Base-by-base conservation (phyloP, 495 filamentous ascomycete species). In the Podospora tetraspora region DNA sequence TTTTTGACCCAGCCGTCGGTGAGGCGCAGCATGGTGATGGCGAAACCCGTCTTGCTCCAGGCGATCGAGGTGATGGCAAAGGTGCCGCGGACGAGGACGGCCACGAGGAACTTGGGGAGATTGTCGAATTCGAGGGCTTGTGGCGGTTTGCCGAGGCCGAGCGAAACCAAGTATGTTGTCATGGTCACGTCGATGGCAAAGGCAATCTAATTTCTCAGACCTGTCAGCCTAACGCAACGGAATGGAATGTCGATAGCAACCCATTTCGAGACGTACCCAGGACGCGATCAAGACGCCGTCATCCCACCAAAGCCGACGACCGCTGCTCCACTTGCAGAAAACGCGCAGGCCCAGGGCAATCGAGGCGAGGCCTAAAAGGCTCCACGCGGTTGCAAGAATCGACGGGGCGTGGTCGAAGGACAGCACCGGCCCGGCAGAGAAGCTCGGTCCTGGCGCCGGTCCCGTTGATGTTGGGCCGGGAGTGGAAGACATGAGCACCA, bases 11-110 rank as follows among this genome's bases (percentile, higher is more conserved):
- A 64, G 5, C 66, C 66, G 3, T 66, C 27, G 1, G 63, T 67
- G 10, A 74, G 59, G 1, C 71, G 61, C 3, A 74, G 61, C 19
- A 74, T 63, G 1, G 71, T 71, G 19, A 71, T 62, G 1, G 73
- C 77, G 61, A 79, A 79, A 7, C 69, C 67, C 1, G 72, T 77
- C 66, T 79, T 79, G 63, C 74, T 75, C 66, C 65, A 73, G 12
- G 71, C 69, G 6, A 71, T 71, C 1, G 72, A 70, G 21, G 70
- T 59, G 56, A 73, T 72, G 29, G 71, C 76, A 6, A 64, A 66
- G 13, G 73, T 43, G 60, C 65, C 70, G 62, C 70, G 69, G 34
- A 70, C 29, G 61, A 77, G 57, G 30, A 77, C 52, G 2, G 27
- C 24, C 0, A 22, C 0, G 25, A 72, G 4, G 63, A 76, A 75